Evolutionary conservation across 345 rosid genomes (phyloP), one percentile per base, ranked within the genome.

Genomic region (Syzygium aqueum): DNA sequence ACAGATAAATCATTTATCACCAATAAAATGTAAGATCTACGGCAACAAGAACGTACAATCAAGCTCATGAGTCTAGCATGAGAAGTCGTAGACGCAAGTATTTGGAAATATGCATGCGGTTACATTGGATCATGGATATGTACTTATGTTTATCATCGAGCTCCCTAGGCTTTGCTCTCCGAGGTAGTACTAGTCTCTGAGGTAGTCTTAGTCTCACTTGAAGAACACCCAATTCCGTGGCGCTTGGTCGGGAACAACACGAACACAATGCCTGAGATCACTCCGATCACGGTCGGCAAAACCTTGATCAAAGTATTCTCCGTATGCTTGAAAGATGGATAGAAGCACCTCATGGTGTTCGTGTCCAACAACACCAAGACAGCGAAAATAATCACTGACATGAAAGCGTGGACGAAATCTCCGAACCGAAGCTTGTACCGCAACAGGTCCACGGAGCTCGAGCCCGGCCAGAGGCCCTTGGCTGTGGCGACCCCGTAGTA

Each of bases 151-250:
- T 19, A 73, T 73, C 49, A 73, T 85, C 86, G 25, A 50, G 86
- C 77, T 56, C 51, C 28, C 50, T 59, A 85, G 53, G 86, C 51
- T 57, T 59, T 51, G 73, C 51, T 85, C 28, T 8, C 33, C 25
- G 86, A 85, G 78, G 86, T 23, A 25, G 78, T 37, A 33, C 46
- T 19, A 11, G 49, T 73, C 27, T 73, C 80, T 9, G 80, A 17
- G 3, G 25, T 33, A 4, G 80, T 61, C 80, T 73, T 73, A 19
- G 46, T 67, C 46, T 37, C 56, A 6, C 51, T 51, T 13, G 94
- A 86, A 84, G 95, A 93, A 88, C 95, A 95, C 51, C 98, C 99
- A 46, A 97, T 87, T 33, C 99, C 98, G 73, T 92, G 93, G 53
- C 99, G 96, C 1, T 87, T 93, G 90, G 91, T 94, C 0, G 99